Conservation (phyloP, 176 grass and related monocot genomes). For the Pontederia crassipes region DNA sequence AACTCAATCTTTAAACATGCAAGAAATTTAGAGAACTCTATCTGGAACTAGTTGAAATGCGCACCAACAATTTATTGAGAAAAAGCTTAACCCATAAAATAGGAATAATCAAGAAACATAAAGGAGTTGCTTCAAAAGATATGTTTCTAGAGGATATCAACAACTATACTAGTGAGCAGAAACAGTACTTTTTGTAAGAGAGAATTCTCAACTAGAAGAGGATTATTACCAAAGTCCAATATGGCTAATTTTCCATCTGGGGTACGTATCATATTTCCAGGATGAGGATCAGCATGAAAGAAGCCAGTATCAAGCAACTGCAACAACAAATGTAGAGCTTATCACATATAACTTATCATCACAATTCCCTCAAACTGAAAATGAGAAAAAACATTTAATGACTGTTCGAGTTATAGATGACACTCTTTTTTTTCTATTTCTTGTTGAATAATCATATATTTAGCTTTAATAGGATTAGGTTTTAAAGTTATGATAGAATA, state of each 20-base stretch:
- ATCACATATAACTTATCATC: background rate
- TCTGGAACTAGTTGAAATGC: background rate
- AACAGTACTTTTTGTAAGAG: too few relatives aligned
- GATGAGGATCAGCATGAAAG: conserved; percentile 97
- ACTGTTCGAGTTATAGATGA: background rate
- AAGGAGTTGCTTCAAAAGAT: background rate
- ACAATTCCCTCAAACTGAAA: background rate
- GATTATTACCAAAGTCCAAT: conserved; percentile 90
- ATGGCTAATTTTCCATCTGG: conserved; percentile 94
- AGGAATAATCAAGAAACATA: background rate
- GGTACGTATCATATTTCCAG: conserved; percentile 97
- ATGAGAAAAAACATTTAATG: background rate
- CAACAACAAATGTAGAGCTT: conserved; percentile 16
- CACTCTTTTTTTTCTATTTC: too few relatives aligned
- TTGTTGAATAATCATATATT: too few relatives aligned
- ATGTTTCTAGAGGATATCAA: too few relatives aligned
- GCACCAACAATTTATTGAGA: background rate
- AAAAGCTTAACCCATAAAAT: background rate
- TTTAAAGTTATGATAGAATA: too few relatives aligned
- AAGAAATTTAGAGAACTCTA: conserved; percentile 4
- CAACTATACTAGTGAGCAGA: too few relatives aligned
- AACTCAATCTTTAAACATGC: background rate
- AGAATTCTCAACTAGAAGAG: background rate
- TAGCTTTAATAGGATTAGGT: too few relatives aligned
- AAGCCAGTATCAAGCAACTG: conserved; percentile 97